Conservation (phyloP, 2,329 filamentous ascomycete genomes). For the Ascocoryne sarcoides region DNA sequence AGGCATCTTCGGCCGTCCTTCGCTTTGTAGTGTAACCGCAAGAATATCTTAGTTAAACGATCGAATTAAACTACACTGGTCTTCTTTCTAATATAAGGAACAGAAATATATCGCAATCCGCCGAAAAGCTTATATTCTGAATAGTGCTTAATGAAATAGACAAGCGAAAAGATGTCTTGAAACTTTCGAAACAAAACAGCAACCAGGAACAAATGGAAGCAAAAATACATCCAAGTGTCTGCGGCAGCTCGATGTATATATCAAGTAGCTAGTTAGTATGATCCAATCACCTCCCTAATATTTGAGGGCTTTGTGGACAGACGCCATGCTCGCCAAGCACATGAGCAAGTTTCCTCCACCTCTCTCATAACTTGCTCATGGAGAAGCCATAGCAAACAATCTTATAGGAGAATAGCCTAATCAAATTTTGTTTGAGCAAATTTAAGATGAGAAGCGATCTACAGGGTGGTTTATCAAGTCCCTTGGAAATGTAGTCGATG, state of each 20-base stretch:
- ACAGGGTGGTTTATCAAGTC: no score
- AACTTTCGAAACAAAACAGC: background rate
- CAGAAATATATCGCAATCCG: background rate
- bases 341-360: background rate
- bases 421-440: constrained; percentile 1
- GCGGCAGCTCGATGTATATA: no score
- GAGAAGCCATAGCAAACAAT: background rate
- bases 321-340: background rate
- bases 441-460: no score
- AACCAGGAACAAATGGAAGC: background rate
- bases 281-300: background rate
- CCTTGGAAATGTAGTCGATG: no score
- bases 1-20: constrained; percentile 23
- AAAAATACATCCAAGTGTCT: no score
- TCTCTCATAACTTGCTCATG: background rate
- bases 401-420: background rate
- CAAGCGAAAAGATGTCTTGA: background rate
- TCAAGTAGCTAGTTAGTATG: background rate
- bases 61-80: background rate
- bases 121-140: background rate
- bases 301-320: background rate
- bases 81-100: background rate
- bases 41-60: no score
- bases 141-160: background rate
- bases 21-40: no score